Evolutionary conservation across 2,329 filamentous ascomycete species (phyloP).

Genomic region (Paecilomyces variotii): DNA sequence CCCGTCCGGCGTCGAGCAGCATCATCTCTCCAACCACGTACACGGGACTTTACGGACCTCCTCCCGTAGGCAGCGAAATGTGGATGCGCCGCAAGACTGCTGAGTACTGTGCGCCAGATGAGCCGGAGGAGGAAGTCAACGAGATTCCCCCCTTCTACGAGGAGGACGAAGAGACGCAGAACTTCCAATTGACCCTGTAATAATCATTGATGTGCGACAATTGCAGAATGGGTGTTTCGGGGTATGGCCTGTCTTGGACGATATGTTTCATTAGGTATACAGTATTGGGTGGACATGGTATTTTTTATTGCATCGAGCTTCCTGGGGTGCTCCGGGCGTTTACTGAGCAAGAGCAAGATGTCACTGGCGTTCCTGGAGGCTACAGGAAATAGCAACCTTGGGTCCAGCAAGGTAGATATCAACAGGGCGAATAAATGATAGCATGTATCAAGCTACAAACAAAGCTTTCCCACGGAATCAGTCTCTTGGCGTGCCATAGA

Average conservation of each 20-base stretch:
- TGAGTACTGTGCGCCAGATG: conserved; percentile 25
- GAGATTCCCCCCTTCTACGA: conserved; percentile 23
- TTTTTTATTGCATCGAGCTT: background rate
- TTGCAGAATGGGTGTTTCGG: conserved; percentile 3
- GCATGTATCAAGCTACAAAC: background rate
- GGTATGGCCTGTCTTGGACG: background rate
- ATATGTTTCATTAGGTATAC: background rate
- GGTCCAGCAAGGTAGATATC: background rate
- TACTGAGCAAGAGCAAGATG: background rate
- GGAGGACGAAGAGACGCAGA: conserved; percentile 31
- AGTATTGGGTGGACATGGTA: conserved; percentile 1
- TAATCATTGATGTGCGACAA: background rate
- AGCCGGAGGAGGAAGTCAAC: conserved; percentile 16
- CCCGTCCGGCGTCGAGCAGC: conserved; percentile 15
- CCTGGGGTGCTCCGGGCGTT: background rate
- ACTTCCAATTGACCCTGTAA: conserved; percentile 34
- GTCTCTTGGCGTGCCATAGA: background rate
- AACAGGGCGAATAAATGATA: background rate
- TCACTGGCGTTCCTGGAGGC: background rate
- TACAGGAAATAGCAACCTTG: background rate
- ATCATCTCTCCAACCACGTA: conserved; percentile 35
- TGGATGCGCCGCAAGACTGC: conserved; percentile 33
- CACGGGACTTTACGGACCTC: conserved; percentile 34
- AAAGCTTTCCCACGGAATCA: background rate
- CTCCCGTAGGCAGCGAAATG: conserved; percentile 36